A percentile compares a stretch with the other conserved stretches of the same genome.
phyloP scores from a whole-genome alignment of 495 filamentous ascomycete genomes.

The Parathielavia hyrcaniae region DNA sequence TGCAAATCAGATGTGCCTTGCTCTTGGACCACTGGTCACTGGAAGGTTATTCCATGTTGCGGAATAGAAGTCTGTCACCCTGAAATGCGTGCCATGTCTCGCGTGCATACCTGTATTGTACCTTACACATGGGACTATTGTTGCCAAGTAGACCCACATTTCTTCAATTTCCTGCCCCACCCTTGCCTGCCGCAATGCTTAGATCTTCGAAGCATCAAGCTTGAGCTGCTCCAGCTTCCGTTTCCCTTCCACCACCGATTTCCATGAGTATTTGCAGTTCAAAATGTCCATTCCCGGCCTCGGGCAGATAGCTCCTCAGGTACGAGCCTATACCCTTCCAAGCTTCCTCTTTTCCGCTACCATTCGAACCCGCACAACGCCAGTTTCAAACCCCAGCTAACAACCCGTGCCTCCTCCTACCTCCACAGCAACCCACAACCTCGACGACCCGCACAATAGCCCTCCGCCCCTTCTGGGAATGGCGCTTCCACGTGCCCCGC shows the following conservation, averaged over 20 bases:
- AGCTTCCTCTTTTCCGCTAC: background rate
- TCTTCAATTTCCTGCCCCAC: too few relatives aligned
- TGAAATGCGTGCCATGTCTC: too few relatives aligned
- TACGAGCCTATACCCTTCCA: slow-evolving; percentile 19
- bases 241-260: background rate
- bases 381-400: background rate
- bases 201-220: background rate
- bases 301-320: slow-evolving; percentile 42
- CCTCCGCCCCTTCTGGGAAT: slow-evolving; percentile 60
- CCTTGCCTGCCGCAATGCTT: slow-evolving; percentile 10
- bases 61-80: too few relatives aligned
- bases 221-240: background rate
- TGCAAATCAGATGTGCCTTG: too few relatives aligned
- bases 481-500: slow-evolving; percentile 83
- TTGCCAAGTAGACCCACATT: too few relatives aligned
- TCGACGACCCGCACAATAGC: slow-evolving; percentile 30
- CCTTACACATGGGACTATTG: too few relatives aligned
- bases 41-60: too few relatives aligned
- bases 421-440: slow-evolving; percentile 12
- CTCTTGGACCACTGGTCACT: too few relatives aligned
- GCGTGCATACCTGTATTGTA: too few relatives aligned
- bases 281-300: slow-evolving; percentile 47
- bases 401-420: background rate
- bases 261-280: background rate
- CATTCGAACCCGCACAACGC: background rate